phyloP scores from a whole-genome alignment of 2,329 filamentous ascomycete species.

The Phaeosphaeria sp. region DNA sequence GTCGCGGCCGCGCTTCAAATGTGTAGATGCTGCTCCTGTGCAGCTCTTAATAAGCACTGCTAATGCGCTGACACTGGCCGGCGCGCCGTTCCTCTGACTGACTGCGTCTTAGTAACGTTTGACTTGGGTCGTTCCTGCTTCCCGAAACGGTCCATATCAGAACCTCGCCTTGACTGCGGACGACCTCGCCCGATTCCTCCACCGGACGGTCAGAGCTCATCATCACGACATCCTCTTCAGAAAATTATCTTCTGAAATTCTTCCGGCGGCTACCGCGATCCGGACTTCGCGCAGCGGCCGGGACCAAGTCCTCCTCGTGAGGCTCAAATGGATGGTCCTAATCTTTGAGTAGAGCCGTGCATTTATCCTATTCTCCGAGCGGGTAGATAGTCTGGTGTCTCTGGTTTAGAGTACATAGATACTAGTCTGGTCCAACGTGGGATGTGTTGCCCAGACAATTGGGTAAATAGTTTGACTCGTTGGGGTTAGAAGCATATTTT shows the following conservation, averaged over 20 bases:
- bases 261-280: constrained; percentile 29
- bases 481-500: background rate
- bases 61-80: background rate
- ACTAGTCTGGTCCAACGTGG: constrained; percentile 9
- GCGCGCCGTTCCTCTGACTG: background rate
- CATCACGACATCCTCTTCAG: background rate
- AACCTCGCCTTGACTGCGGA: background rate
- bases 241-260: constrained; percentile 18
- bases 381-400: background rate
- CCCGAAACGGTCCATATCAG: background rate
- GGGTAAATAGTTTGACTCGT: constrained; percentile 5
- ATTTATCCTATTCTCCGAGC: constrained; percentile 30
- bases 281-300: constrained; percentile 35
- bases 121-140: background rate
- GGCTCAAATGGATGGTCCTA: constrained; percentile 17
- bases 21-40: background rate
- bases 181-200: constrained; percentile 2
- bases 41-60: constrained; percentile 10
- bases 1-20: background rate
- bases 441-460: constrained; percentile 12
- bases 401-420: background rate
- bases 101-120: constrained; percentile 4
- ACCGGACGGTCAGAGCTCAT: background rate
- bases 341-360: constrained; percentile 14
- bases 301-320: constrained; percentile 23